Base-by-base conservation (phyloP, 768 basidiomycete species). In the Suillus tomentosus region DNA sequence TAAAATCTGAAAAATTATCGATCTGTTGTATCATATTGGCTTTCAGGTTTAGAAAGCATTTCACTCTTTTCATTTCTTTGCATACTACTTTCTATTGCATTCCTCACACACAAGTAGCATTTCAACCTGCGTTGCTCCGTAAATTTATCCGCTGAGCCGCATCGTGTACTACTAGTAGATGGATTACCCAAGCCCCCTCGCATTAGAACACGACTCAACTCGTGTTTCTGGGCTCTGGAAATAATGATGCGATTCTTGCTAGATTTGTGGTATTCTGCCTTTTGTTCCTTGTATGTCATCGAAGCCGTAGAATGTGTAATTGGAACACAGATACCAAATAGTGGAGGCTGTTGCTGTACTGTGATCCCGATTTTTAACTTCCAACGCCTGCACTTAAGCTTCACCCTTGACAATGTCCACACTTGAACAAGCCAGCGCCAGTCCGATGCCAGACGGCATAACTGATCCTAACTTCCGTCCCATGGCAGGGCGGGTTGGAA, bases 401-500 rank as follows among this genome's bases (percentile, higher is more conserved):
- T 54, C 60, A 22, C 60, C 58, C 19, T 64, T 48, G 43, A 74
- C 67, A 71, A 78, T 79, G 74, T 72, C 75, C 48, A 19, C 54
- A 34, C 51, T 68, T 11, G 58, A 76, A 63, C 75, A 79, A 22
- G 85, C 85, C 58, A 84, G 79, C 74, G 86, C 81, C 60, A 85
- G 84, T 50, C 77, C 82, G 2, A 77, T 87, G 71, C 86, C 87
- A 19, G 77, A 77, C 42, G 86, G 86, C 63, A 78, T 87, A 65
- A 87, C 87, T 3, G 84, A 89, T 75, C 82, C 86, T 19, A 82
- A 82, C 74, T 90, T 87, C 75, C 84, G 79, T 69, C 89, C 90
- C 14, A 79, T 79, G 1, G 87, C 92, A 22, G 93, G 94, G 17
- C 82, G 88, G 37, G 77, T 93, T 45, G 94, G 94, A n/a, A 94